Evolutionary conservation across 352 stramenopile species (phyloP), one percentile per base, ranked within the genome.

Genomic region (Phytopythium cucurbitacearum): DNA sequence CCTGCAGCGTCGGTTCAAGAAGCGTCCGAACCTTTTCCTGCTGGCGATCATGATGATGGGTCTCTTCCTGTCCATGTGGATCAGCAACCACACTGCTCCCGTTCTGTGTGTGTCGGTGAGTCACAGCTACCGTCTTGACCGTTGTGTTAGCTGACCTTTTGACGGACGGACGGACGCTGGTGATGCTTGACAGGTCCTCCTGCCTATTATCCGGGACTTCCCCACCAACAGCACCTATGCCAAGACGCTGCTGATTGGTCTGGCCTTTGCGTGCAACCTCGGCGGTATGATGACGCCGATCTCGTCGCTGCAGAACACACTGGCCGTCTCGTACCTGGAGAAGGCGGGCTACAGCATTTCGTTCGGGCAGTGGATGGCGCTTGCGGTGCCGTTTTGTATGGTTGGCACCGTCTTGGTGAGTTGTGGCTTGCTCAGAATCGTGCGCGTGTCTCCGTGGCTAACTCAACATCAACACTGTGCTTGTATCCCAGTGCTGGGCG

Each of bases 251-350:
- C 71, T 97, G 28, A 91, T 97, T 43, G 90, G 90, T 1, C 73
- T 97, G 32, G 89, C 90, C n/a, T 97, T 97, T 49, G 89, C 90
- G 1, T 97, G 90, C 63, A 97, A 97, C 58, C 67, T 97, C 13
- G 89, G 90, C 35, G 90, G 89, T 34, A 97, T 97, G 90, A 95
- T 97, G 82, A 97, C 90, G 13, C 90, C 90, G 1, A 97, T 97
- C 62, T 90, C 90, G 40, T 96, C 86, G 51, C 65, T 97, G 28
- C 90, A 97, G 49, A 95, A 95, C 60, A 92, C 83, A 1, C 63
- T 95, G 15, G 85, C 85, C 0, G 82, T 93, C 40, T 93, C 83
- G 8, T 95, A 91, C 48, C 49, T 95, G 46, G 83, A 95, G 51
- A 95, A 95, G 53, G 83, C 83, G 40, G 85, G 85, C 10, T 94